Conservation (phyloP, 495 filamentous ascomycete genomes). For the Glutinoglossum americanum region DNA sequence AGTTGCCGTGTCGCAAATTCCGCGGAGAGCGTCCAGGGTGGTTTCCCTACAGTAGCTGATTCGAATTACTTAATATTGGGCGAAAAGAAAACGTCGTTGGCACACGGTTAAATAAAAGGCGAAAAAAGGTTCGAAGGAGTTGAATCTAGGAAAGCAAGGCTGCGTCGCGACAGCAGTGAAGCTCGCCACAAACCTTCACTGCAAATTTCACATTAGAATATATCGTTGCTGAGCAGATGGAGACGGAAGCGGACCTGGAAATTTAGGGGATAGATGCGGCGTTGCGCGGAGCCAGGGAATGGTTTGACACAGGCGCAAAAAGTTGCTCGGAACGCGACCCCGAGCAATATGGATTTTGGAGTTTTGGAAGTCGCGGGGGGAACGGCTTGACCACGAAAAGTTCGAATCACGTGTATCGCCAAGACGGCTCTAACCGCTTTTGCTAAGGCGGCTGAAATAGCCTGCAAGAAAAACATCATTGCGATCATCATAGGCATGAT, state of each 20-base stretch:
- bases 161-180: background rate
- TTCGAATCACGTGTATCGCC: background rate
- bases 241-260: background rate
- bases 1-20: background rate
- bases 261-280: background rate
- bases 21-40: background rate
- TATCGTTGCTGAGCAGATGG: background rate
- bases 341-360: background rate
- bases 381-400: background rate
- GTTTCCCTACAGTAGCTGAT: background rate
- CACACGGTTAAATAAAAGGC: background rate
- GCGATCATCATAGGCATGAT: no score
- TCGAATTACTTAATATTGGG: background rate
- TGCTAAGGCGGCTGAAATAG: no score
- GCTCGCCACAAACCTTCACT: background rate
- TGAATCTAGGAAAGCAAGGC: background rate
- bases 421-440: background rate
- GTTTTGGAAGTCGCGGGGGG: background rate
- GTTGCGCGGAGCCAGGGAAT: background rate
- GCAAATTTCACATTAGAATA: background rate
- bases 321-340: background rate
- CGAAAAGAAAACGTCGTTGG: background rate
- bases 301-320: background rate
- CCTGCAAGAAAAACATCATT: no score
- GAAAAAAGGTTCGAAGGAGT: background rate